Evolutionary conservation across 129 eudicot species (phyloP).

Genomic region (Tagetes erecta): DNA sequence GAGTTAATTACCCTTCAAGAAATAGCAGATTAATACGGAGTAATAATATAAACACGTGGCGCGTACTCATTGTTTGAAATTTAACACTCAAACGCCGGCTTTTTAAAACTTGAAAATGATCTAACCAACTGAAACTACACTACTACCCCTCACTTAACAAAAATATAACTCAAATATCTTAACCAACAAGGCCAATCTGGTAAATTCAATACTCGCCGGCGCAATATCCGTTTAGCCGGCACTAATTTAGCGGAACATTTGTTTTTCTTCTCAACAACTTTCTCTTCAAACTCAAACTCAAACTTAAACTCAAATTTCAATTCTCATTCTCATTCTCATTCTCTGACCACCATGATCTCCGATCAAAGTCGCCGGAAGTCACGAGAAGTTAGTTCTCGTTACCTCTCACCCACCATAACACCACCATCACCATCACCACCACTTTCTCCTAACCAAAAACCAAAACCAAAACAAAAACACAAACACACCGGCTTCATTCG

Average conservation of each 20-base stretch:
- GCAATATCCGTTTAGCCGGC: constrained; percentile 51
- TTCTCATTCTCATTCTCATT: background rate
- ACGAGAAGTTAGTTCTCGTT: constrained; percentile 72
- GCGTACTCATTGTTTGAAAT: constrained; percentile 2
- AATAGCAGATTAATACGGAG: background rate
- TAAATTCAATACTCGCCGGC: constrained; percentile 53
- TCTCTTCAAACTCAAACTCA: background rate
- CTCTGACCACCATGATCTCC: constrained; percentile 25
- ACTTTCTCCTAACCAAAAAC: constrained; percentile 36
- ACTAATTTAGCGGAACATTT: constrained; percentile 34
- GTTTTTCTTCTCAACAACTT: constrained; percentile 37
- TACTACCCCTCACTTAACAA: constrained; percentile 15
- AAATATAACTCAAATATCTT: background rate
- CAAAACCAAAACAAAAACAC: constrained; percentile 34
- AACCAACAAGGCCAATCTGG: constrained; percentile 31
- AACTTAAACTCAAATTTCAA: too few relatives aligned
- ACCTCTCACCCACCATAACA: constrained; percentile 38
- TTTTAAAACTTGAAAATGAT: constrained; percentile 15
- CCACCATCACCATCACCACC: constrained; percentile 13
- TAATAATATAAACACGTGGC: constrained; percentile 19
- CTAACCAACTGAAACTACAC: constrained; percentile 17
- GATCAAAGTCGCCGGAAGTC: constrained; percentile 48
- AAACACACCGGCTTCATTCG: constrained; percentile 52
- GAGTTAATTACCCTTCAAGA: background rate
- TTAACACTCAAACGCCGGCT: constrained; percentile 22